phyloP scores from a whole-genome alignment of 441 rosid genomes.

The Populus hybrid region DNA sequence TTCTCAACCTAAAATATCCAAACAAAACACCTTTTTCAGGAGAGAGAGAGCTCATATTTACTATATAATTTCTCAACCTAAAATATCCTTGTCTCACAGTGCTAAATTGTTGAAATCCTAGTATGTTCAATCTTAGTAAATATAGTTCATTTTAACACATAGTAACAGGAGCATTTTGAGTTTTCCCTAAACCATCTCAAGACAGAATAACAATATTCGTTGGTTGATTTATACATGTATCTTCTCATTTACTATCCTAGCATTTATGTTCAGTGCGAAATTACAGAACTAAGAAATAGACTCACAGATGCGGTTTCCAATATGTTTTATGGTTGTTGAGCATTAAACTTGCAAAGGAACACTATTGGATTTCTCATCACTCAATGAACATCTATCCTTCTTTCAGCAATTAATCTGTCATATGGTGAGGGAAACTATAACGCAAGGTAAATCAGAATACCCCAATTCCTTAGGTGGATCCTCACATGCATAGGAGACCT shows the following conservation, averaged over 20 bases:
- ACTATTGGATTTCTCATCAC: background rate
- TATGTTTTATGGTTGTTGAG: background rate
- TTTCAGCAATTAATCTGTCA: background rate
- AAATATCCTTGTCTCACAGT: background rate
- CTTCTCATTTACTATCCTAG: too few relatives aligned
- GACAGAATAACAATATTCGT: too few relatives aligned
- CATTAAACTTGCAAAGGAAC: background rate
- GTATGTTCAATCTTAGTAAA: background rate
- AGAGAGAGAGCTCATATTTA: background rate
- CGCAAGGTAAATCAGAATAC: background rate
- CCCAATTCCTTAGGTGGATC: background rate
- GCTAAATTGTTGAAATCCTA: background rate
- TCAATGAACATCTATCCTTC: background rate
- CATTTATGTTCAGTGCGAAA: background rate
- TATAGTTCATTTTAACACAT: background rate
- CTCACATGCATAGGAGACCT: background rate
- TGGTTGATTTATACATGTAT: too few relatives aligned
- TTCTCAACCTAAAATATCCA: background rate
- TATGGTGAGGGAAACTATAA: background rate
- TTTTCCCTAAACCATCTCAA: background rate
- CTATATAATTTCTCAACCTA: background rate
- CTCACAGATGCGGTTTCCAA: background rate
- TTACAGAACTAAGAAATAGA: background rate
- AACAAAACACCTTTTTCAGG: too few relatives aligned
- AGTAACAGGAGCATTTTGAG: background rate